These are phyloP conservation scores for Zalaria sp. DNA, from an alignment of 2,329 filamentous ascomycete species.

Conservation along the genomic window DNA sequence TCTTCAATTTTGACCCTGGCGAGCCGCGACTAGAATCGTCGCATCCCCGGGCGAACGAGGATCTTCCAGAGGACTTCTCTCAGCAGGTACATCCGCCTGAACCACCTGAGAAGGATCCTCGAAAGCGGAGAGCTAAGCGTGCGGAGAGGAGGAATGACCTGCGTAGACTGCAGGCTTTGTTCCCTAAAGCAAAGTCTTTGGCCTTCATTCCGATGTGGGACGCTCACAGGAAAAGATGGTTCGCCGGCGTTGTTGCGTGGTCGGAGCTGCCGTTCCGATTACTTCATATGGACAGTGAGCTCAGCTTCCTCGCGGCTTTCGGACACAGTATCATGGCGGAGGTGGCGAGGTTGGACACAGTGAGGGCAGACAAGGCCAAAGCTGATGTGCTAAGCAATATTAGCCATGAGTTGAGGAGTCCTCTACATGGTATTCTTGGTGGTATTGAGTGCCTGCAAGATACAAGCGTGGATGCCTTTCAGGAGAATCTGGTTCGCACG, in stretches of 20 bases:
- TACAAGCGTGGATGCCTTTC: conserved; percentile 24
- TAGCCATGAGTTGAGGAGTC: conserved; percentile 36
- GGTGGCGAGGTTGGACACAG: conserved; percentile 23
- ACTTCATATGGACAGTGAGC: conserved; percentile 23
- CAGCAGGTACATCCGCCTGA: neutral
- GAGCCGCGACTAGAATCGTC: neutral
- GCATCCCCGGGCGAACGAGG: neutral
- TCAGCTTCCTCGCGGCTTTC: conserved; percentile 29
- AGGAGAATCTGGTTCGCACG: conserved; percentile 30
- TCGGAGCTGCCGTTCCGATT: conserved; percentile 30
- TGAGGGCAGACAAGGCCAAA: conserved; percentile 32
- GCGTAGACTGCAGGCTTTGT: conserved; percentile 8
- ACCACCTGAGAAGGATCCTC: neutral
- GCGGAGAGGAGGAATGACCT: conserved; percentile 1
- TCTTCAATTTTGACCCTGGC: conserved; percentile 11
- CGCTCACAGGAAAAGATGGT: conserved; percentile 22
- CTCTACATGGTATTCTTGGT: conserved; percentile 32
- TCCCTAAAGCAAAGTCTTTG: conserved; percentile 30
- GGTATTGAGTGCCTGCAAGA: conserved; percentile 36
- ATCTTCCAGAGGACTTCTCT: neutral
- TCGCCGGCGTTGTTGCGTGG: conserved; percentile 30
- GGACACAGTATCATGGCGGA: conserved; percentile 28
- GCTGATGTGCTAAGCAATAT: conserved; percentile 38
- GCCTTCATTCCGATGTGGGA: conserved; percentile 41
- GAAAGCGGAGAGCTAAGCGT: neutral